A percentile compares a stretch with the other conserved stretches of the same genome.
Evolutionary conservation across 495 filamentous ascomycete species (phyloP).

Genomic region (Trichocladium uniseriatum): DNA sequence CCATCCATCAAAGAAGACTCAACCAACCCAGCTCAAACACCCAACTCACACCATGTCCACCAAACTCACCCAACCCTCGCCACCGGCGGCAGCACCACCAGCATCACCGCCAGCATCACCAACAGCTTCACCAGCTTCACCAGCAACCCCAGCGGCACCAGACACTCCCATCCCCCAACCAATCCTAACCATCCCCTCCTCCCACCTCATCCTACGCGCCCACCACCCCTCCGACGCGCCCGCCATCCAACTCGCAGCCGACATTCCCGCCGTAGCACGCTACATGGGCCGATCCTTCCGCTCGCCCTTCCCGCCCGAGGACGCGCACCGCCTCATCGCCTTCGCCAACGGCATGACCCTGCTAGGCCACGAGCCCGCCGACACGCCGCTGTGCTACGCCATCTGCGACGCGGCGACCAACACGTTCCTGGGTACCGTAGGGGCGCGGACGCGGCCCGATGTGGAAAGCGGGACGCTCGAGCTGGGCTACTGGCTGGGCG

Average conservation of each 20-base stretch:
- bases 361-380: slow-evolving; percentile 7
- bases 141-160: neutral
- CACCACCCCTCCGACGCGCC: slow-evolving; percentile 23
- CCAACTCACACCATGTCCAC: too few species aligned
- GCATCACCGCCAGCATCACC: neutral
- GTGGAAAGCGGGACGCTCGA: slow-evolving; percentile 27
- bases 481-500: slow-evolving; percentile 34
- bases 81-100: too few species aligned
- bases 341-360: neutral
- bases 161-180: slow-evolving; percentile 1
- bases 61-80: too few species aligned
- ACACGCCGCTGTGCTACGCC: slow-evolving; percentile 19
- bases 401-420: slow-evolving; percentile 24
- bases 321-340: slow-evolving; percentile 23
- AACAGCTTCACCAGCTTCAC: neutral
- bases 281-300: slow-evolving; percentile 32
- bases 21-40: too few species aligned
- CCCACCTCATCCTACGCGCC: slow-evolving; percentile 22
- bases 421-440: slow-evolving; percentile 25
- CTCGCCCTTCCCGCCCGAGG: slow-evolving; percentile 28
- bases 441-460: slow-evolving; percentile 16
- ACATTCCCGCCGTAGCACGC: slow-evolving; percentile 23
- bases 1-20: too few species aligned
- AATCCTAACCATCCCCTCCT: slow-evolving; percentile 6
- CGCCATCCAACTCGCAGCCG: slow-evolving; percentile 15